These are phyloP conservation scores for Casuarina equisetifolia DNA, from an alignment of 306 rosid species.

Conservation along the genomic window DNA sequence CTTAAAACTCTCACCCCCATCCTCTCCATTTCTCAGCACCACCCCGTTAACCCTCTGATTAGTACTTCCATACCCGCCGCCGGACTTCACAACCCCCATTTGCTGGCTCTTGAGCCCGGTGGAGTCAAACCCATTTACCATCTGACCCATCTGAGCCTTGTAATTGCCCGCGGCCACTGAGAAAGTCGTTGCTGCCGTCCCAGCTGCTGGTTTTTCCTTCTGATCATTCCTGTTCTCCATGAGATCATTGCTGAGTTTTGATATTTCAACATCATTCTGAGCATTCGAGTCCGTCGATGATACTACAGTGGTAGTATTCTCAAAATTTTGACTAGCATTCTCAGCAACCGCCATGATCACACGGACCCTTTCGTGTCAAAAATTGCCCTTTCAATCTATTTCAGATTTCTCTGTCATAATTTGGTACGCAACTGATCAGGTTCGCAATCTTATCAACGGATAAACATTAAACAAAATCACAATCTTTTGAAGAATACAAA, in stretches of 20 bases:
- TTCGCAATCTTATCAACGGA: conserved; percentile 6
- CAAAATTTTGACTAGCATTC: conserved; percentile 69
- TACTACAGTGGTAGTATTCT: conserved; percentile 35
- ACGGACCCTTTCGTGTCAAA: conserved; percentile 29
- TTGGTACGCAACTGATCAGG: conserved; percentile 22
- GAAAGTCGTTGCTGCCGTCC: conserved; percentile 40
- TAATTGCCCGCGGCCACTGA: conserved; percentile 47
- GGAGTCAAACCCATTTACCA: conserved; percentile 56
- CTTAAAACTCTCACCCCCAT: conserved; percentile 58
- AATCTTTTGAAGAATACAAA: not conserved
- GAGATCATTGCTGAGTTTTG: conserved; percentile 54
- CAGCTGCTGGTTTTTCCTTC: conserved; percentile 40
- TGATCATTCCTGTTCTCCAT: conserved; percentile 33
- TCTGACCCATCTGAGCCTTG: conserved; percentile 60
- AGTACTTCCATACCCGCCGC: conserved; percentile 44
- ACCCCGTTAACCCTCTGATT: conserved; percentile 46
- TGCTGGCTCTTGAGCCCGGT: conserved; percentile 55
- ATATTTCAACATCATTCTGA: conserved; percentile 53
- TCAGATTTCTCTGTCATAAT: conserved; percentile 34
- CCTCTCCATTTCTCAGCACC: conserved; percentile 44
- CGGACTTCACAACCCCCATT: conserved; percentile 46
- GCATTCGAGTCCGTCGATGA: conserved; percentile 51
- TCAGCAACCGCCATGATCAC: conserved; percentile 90
- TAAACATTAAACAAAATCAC: not conserved
- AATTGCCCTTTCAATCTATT: conserved; percentile 14